A percentile compares a stretch with the other conserved stretches of the same genome.
Evolutionary conservation across 768 basidiomycete genomes (phyloP).

Genomic region (Amanita molliuscula): DNA sequence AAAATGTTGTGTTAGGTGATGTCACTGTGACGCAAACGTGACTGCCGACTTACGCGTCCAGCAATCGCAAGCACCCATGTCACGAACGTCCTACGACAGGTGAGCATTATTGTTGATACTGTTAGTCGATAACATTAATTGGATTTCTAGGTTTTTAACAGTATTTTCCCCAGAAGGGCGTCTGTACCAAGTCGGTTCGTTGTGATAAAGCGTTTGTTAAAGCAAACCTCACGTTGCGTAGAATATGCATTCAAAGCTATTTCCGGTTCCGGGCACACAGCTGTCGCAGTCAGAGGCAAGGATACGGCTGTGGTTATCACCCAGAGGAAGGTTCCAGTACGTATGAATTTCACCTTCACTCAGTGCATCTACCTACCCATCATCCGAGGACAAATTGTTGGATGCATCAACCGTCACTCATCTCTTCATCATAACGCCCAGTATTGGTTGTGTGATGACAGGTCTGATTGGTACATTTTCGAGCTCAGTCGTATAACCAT

Average conservation of each 20-base stretch:
- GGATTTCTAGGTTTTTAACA: slow-evolving; percentile 69
- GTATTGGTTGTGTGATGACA: slow-evolving; percentile 96
- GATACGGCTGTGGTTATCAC: slow-evolving; percentile 95
- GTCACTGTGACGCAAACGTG: slow-evolving; percentile 13
- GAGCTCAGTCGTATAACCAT: neutral
- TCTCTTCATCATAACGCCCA: slow-evolving; percentile 90
- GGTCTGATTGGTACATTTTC: slow-evolving; percentile 71
- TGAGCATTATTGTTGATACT: slow-evolving; percentile 15
- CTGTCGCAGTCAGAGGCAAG: slow-evolving; percentile 86
- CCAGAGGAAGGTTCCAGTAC: slow-evolving; percentile 94
- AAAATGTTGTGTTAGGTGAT: too few relatives aligned
- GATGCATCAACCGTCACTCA: slow-evolving; percentile 93
- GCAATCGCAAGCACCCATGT: slow-evolving; percentile 42
- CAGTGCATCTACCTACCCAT: neutral
- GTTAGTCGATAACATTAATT: neutral
- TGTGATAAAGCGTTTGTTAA: slow-evolving; percentile 2
- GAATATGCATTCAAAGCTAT: slow-evolving; percentile 99
- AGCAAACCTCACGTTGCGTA: slow-evolving; percentile 21
- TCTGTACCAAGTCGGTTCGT: slow-evolving; percentile 95
- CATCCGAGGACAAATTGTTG: slow-evolving; percentile 84
- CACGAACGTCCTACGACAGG: slow-evolving; percentile 92
- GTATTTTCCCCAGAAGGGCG: slow-evolving; percentile 97
- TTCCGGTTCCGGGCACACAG: slow-evolving; percentile 91
- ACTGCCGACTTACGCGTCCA: slow-evolving; percentile 50
- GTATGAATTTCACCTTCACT: slow-evolving; percentile 22